Evolutionary conservation across 192 early-diverging fungal genomes (phyloP).

Genomic region (Podila epicladia): DNA sequence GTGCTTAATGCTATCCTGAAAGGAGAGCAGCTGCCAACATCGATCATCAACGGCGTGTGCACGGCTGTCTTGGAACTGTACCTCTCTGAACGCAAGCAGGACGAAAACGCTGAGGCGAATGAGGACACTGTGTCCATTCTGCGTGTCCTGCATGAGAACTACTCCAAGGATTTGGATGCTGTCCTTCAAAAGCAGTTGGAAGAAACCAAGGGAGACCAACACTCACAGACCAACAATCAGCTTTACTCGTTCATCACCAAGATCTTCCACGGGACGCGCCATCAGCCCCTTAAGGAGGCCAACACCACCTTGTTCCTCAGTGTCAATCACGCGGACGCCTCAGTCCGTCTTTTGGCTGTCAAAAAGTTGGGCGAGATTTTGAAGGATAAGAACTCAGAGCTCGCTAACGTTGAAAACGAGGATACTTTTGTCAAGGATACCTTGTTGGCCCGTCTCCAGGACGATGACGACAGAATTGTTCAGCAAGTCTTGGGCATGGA

Average conservation of each 20-base stretch:
- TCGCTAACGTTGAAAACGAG: conserved; percentile 21
- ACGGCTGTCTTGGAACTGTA: conserved; percentile 50
- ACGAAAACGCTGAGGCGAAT: conserved; percentile 16
- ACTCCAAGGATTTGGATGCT: conserved; percentile 55
- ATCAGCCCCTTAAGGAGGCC: conserved; percentile 70
- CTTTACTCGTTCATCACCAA: conserved; percentile 66
- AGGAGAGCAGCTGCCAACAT: conserved; percentile 41
- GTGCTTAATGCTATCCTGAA: conserved; percentile 51
- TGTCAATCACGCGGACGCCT: conserved; percentile 76
- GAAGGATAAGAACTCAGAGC: conserved; percentile 49
- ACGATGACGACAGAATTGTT: conserved; percentile 61
- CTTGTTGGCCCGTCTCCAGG: conserved; percentile 59
- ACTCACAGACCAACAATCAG: conserved; percentile 24
- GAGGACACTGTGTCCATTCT: conserved; percentile 32
- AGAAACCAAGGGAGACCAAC: conserved; percentile 22
- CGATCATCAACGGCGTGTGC: conserved; percentile 46
- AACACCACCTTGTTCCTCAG: conserved; percentile 86
- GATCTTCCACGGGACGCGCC: conserved; percentile 64
- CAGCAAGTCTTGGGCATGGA: conserved; percentile 52
- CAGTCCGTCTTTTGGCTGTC: conserved; percentile 76
- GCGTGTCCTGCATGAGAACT: conserved; percentile 52
- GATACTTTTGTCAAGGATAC: conserved; percentile 59
- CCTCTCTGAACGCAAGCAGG: conserved; percentile 17
- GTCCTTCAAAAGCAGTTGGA: conserved; percentile 54
- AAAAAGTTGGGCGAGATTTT: conserved; percentile 70